Percentiles rank a stretch among this genome's conserved stretches.
These are phyloP conservation scores for Podaxis rugospora DNA, from an alignment of 768 basidiomycete genomes.

Conservation along the genomic window DNA sequence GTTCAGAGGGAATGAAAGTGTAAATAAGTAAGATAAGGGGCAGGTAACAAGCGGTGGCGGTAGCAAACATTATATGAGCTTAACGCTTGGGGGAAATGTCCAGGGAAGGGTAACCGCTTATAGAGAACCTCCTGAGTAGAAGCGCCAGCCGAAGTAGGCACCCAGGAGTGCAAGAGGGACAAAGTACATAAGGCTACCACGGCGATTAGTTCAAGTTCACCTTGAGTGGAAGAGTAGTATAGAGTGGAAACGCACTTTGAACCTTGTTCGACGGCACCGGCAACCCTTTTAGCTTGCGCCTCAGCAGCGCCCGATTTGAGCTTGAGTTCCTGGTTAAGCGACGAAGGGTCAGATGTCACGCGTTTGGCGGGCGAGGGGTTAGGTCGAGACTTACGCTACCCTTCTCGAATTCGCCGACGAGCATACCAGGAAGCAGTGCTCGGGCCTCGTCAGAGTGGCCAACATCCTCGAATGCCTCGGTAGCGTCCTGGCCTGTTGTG, in stretches of 20 bases:
- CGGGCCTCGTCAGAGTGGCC: slow-evolving; percentile 99
- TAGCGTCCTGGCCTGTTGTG: slow-evolving; percentile 83
- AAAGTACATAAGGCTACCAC: slow-evolving; percentile 72
- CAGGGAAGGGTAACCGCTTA: slow-evolving; percentile 21
- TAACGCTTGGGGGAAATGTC: slow-evolving; percentile 9
- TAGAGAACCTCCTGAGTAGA: slow-evolving; percentile 51
- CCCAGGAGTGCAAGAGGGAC: slow-evolving; percentile 74
- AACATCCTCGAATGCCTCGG: slow-evolving; percentile 98
- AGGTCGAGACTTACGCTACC: slow-evolving; percentile 44
- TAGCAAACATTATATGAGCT: slow-evolving; percentile 6
- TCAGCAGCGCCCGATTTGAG: slow-evolving; percentile 48
- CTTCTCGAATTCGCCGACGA: slow-evolving; percentile 80
- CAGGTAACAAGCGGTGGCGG: slow-evolving; percentile 10
- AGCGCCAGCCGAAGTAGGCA: slow-evolving; percentile 87
- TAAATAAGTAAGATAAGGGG: slow-evolving; percentile 7
- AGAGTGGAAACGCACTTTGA: slow-evolving; percentile 49
- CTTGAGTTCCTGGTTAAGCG: slow-evolving; percentile 38
- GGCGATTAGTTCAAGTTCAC: slow-evolving; percentile 12
- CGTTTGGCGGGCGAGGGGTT: slow-evolving; percentile 4
- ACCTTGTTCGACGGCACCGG: slow-evolving; percentile 56
- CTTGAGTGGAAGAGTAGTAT: neutral
- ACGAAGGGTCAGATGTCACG: slow-evolving; percentile 1
- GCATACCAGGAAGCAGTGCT: slow-evolving; percentile 70
- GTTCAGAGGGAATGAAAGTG: slow-evolving; percentile 1
- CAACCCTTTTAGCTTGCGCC: slow-evolving; percentile 39